Evolutionary conservation across 331 rosid species (phyloP).

Genomic region (Pyrus hybrid): DNA sequence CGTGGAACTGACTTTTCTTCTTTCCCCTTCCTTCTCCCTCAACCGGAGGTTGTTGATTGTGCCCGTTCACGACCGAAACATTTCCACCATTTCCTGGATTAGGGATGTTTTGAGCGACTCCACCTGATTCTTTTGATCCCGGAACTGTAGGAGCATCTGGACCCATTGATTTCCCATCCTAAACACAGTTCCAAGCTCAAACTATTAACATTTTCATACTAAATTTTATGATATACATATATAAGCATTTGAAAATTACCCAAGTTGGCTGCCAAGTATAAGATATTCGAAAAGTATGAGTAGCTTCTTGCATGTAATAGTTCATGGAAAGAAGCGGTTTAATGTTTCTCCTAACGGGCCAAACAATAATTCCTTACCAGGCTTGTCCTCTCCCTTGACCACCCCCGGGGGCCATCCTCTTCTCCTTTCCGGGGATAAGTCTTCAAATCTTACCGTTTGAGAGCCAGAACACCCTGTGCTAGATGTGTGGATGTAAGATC

Average conservation of each 20-base stretch:
- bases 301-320: background rate
- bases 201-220: constrained; percentile 1
- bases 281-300: background rate
- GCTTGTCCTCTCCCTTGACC: background rate
- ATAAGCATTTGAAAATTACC: constrained; percentile 4
- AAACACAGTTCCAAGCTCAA: constrained; percentile 21
- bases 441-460: background rate
- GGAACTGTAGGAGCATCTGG: constrained; percentile 41
- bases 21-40: constrained; percentile 60
- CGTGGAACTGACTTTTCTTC: constrained; percentile 58
- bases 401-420: background rate
- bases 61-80: constrained; percentile 30
- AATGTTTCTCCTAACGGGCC: background rate
- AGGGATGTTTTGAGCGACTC: constrained; percentile 22
- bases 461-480: background rate
- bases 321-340: background rate
- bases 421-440: background rate
- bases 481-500: background rate
- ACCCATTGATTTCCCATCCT: constrained; percentile 43
- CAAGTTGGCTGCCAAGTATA: background rate
- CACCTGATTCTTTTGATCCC: constrained; percentile 35
- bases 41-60: constrained; percentile 38
- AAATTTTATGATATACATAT: background rate
- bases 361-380: background rate
- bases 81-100: constrained; percentile 38